These are phyloP conservation scores for peach (Prunus persica) DNA, from an alignment of 306 rosid species.

Conservation along the genomic window DNA sequence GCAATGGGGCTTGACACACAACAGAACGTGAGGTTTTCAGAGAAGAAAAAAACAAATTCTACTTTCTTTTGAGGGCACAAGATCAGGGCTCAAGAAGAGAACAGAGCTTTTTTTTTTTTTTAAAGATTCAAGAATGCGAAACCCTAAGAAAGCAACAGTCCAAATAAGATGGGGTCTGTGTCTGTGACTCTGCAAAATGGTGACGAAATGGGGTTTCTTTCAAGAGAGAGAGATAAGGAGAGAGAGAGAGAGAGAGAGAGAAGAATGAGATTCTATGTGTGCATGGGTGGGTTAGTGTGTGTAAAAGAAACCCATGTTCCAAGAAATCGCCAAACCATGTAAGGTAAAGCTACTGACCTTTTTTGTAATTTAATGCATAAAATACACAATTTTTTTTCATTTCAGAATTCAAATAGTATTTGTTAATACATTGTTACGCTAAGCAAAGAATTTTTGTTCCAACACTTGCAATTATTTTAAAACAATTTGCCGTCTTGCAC, in stretches of 20 bases:
- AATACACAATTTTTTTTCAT: not conserved
- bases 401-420: too few species aligned
- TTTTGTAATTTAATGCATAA: not conserved
- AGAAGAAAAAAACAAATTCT: not conserved
- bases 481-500: too few species aligned
- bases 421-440: too few species aligned
- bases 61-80: conserved; percentile 1
- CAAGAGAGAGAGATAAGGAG: conserved; percentile 12
- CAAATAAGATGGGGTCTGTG: conserved; percentile 31
- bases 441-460: not conserved
- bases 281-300: conserved; percentile 48
- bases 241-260: not conserved
- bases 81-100: conserved; percentile 31
- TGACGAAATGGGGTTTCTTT: conserved; percentile 24
- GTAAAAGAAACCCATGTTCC: conserved; percentile 44
- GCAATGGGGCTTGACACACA: conserved; percentile 15
- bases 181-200: conserved; percentile 23
- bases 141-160: conserved; percentile 33
- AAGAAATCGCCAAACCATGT: conserved; percentile 28
- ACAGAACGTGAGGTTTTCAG: conserved; percentile 6
- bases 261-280: conserved; percentile 43
- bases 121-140: conserved; percentile 5
- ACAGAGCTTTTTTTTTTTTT: not conserved
- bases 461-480: too few species aligned
- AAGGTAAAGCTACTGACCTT: not conserved